Base-by-base conservation (phyloP, 805 yeast species). In the Starmerella sirachaensis region DNA sequence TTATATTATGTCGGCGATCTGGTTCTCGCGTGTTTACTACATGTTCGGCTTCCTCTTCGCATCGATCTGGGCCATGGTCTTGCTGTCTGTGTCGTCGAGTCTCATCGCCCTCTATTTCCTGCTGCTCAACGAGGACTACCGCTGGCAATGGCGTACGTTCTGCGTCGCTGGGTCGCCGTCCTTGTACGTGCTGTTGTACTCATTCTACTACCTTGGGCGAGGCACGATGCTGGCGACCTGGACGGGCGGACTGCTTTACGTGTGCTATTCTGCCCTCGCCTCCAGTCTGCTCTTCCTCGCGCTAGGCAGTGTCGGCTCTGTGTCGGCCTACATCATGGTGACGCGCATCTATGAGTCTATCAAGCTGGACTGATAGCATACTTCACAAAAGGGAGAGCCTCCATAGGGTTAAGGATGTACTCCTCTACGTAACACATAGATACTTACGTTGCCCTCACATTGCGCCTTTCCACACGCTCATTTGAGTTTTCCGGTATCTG, bases 41-140 rank as follows among this genome's bases (percentile, higher is more conserved):
- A 88, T 91, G 97, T 91, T 91, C 67, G 98, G 97, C 10, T 91
- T 88, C 69, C 65, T 88, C 49, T 82, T 86, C 60, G 76, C 86
- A 63, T 85, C 95, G 52, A 76, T 82, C 56, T 46, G 78, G n/a
- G 66, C 86, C 55, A 79, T 84, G 83, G 64, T 82, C 10, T 52
- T 79, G 50, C 85, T 95, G 5, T 78, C 94, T 11, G 68, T 79
- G 11, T 66, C 86, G 42, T 84, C 85, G 21, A 78, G 95, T 0
- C 65, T 85, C 17, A 65, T 88, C 53, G 70, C 84, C 59, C 73
- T 79, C 19, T 91, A 91, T 60, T 79, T 82, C 64, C 71, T 84
- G 4, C 68, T 91, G 48, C 83, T 94, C 56, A 65, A 83, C 35
- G 98, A 91, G 57, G 83, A 91, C 59, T 86, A 93, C 66, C 75